These are phyloP conservation scores for Persicaria maculosa DNA, from an alignment of 148 eudicot genomes.

Conservation along the genomic window DNA sequence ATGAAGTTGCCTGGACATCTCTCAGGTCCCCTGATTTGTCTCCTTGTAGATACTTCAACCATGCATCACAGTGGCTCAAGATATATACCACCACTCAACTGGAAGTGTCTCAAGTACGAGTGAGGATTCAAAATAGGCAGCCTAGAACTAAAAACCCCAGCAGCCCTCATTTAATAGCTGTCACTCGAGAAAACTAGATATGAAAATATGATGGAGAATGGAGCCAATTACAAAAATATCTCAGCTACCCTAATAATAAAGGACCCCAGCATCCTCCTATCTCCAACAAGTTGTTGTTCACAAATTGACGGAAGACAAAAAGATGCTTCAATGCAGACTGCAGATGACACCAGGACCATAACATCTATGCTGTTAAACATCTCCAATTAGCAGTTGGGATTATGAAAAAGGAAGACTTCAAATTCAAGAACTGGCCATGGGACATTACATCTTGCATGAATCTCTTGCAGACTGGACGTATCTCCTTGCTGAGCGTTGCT, in stretches of 20 bases:
- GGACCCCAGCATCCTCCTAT: constrained; percentile 3
- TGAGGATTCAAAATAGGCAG: constrained; percentile 7
- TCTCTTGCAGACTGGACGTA: constrained; percentile 98
- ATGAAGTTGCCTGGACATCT: constrained; percentile 55
- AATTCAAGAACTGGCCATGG: constrained; percentile 70
- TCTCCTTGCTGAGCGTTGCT: constrained; percentile 94
- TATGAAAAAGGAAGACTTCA: constrained; percentile 42
- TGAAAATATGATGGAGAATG: constrained; percentile 8
- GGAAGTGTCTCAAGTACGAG: constrained; percentile 4
- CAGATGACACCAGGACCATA: constrained; percentile 29
- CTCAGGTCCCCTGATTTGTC: constrained; percentile 40
- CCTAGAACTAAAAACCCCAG: constrained; percentile 5
- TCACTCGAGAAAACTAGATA: neutral
- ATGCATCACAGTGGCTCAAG: constrained; percentile 17
- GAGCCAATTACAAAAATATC: neutral
- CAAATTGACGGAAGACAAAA: constrained; percentile 14
- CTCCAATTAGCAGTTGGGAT: constrained; percentile 37
- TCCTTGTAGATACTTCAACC: constrained; percentile 35
- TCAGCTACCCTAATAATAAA: neutral
- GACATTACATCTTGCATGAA: constrained; percentile 97
- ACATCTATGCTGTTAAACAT: constrained; percentile 25
- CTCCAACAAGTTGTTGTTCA: constrained; percentile 8
- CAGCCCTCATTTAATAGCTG: neutral
- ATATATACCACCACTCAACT: constrained; percentile 8
- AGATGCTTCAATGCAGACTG: constrained; percentile 15